These are phyloP conservation scores for Auxenochlorella pyrenoidosa DNA, from an alignment of 139 green algal species.

Conservation along the genomic window DNA sequence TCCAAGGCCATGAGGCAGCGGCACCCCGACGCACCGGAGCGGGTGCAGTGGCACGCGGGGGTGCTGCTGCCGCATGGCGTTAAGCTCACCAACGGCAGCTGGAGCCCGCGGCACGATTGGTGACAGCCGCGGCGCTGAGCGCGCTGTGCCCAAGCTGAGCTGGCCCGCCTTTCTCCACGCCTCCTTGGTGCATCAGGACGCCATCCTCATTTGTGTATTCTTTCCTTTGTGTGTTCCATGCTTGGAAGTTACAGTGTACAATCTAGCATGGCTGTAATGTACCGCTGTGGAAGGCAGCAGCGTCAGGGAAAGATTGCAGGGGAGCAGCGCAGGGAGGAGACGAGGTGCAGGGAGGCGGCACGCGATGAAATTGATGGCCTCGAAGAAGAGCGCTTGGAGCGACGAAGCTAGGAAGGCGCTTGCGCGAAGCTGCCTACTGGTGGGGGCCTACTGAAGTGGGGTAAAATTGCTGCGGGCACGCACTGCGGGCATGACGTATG, in stretches of 20 bases:
- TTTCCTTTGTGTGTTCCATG: background rate
- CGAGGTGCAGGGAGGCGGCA: too few relatives aligned
- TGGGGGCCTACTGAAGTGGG: too few relatives aligned
- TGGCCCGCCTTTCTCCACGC: background rate
- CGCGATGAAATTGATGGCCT: too few relatives aligned
- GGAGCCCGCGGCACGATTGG: conserved; percentile 62
- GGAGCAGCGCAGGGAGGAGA: too few relatives aligned
- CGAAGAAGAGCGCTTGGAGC: too few relatives aligned
- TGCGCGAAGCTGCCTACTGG: too few relatives aligned
- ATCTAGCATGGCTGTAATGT: too few relatives aligned
- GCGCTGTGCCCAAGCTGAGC: background rate
- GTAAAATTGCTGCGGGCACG: background rate
- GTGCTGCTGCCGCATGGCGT: conserved; percentile 70
- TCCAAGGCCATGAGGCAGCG: conserved; percentile 38
- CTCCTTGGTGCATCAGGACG: background rate
- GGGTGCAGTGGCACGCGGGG: conserved; percentile 71
- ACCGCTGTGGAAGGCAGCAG: too few relatives aligned
- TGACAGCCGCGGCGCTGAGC: background rate
- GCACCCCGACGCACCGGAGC: conserved; percentile 53
- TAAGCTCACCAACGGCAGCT: conserved; percentile 71
- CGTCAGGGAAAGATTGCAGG: too few relatives aligned
- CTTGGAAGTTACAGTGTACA: too few relatives aligned
- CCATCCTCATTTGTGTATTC: background rate
- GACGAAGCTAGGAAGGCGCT: too few relatives aligned
- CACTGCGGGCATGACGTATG: background rate